Conservation (phyloP, 441 rosid genomes). For the Monsonia emarginata region DNA sequence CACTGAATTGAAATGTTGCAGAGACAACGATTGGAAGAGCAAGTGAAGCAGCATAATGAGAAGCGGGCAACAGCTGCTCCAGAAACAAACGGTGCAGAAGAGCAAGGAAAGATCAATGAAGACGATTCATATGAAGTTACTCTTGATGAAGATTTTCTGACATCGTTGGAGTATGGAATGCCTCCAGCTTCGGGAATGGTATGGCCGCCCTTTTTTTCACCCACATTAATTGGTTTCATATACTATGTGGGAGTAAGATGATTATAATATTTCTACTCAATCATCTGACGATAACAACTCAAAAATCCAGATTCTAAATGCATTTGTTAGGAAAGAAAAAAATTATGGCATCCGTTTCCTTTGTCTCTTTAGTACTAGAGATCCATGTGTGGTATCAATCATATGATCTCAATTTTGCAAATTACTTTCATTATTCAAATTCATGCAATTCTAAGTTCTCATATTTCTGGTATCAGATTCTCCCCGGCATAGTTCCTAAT, state of each 20-base stretch:
- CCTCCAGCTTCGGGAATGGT: constrained; percentile 99
- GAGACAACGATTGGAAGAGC: constrained; percentile 89
- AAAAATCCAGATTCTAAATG: too few relatives aligned
- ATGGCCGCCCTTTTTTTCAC: constrained; percentile 9
- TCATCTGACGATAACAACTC: too few relatives aligned
- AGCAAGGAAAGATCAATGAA: constrained; percentile 29
- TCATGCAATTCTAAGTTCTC: too few relatives aligned
- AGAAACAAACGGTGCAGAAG: constrained; percentile 24
- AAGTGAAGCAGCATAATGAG: constrained; percentile 76
- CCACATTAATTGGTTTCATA: not conserved
- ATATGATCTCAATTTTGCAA: not conserved
- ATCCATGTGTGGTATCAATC: too few relatives aligned
- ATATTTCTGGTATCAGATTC: not conserved
- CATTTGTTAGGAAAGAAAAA: too few relatives aligned
- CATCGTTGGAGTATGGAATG: constrained; percentile 93
- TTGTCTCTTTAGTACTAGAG: too few relatives aligned
- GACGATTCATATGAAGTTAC: constrained; percentile 80
- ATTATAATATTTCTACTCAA: too few relatives aligned
- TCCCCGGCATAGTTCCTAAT: not conserved
- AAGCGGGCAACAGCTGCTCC: constrained; percentile 46
- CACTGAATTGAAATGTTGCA: constrained; percentile 25
- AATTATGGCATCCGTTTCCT: too few relatives aligned
- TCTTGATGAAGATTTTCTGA: constrained; percentile 81
- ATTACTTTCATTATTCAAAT: too few relatives aligned
- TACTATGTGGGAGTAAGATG: not conserved